Evolutionary conservation across 108 stramenopile genomes (phyloP), one percentile per base, ranked within the genome.

Genomic region (Nannochloropsis salina): DNA sequence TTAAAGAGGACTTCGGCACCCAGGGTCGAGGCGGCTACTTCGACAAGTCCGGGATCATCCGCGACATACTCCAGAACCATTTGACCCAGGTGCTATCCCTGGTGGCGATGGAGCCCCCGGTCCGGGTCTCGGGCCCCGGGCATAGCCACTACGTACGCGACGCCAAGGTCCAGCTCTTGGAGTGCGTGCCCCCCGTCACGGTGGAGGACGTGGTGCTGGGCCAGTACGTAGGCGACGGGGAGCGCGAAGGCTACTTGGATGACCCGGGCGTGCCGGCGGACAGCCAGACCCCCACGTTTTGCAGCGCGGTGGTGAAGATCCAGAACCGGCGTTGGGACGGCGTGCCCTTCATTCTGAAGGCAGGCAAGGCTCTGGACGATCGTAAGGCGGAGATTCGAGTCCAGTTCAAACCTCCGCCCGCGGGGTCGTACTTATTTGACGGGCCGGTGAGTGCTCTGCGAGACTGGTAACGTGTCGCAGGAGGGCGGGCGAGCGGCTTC

Each of bases 11-110:
- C 81, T 89, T 91, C 40, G 88, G 88, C 15, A 95, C 94, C 0
- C 93, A 96, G 43, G 97, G 97, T 42, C 90, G 97, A 43, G 97
- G 96, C 31, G 98, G 98, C 44, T 99, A 98, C 90, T 99, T 98
- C 89, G 96, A 95, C 91, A 45, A 93, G 80, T 95, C 95, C 86
- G 97, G 97, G 51, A 98, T 98, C 81, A 96, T 98, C 89, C 94
- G 96, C 45, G 97, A 94, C 85, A 93, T 98, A 84, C 86, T 97
- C 45, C 96, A 98, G 86, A 98, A 98, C 90, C 97, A 98, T 84
- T 91, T 98, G 80, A 89, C 93, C 11, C 96, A 95, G 20, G 93
- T 93, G 40, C 92, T 93, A 82, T 79, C 90, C 11, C 82, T 93
- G 44, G 83, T 88, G 42, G 90, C 91, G 9, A 91, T 91, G 90